Percentiles rank a stretch among this genome's conserved stretches.
These are phyloP conservation scores for Cyathus striatus DNA, from an alignment of 768 basidiomycete species.

Conservation along the genomic window DNA sequence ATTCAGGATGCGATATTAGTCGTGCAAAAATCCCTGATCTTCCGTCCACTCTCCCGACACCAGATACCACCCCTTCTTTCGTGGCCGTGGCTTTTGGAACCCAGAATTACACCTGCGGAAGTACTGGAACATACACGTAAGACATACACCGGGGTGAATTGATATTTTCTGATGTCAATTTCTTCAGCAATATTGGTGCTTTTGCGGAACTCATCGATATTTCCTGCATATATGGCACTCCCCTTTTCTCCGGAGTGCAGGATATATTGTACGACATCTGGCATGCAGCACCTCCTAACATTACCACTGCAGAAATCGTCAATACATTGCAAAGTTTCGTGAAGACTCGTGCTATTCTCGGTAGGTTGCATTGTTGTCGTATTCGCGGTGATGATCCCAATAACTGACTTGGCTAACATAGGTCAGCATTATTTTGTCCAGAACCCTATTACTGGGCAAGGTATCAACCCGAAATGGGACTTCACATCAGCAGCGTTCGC, in stretches of 20 bases:
- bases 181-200: constrained; percentile 39
- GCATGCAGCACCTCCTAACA: constrained; percentile 12
- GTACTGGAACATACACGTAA: constrained; percentile 40
- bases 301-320: constrained; percentile 12
- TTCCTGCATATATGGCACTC: constrained; percentile 36
- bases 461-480: constrained; percentile 44
- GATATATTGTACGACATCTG: constrained; percentile 15
- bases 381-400: neutral
- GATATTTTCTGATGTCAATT: neutral
- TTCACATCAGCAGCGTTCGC: constrained; percentile 33
- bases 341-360: constrained; percentile 22
- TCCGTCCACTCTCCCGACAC: constrained; percentile 27
- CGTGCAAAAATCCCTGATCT: constrained; percentile 14
- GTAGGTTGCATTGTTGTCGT: constrained; percentile 10
- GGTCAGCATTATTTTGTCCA: constrained; percentile 51
- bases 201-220: constrained; percentile 51
- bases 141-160: too few species aligned
- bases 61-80: constrained; percentile 27
- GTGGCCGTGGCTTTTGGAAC: constrained; percentile 42
- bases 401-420: neutral
- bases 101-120: constrained; percentile 52
- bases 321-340: constrained; percentile 6
- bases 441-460: constrained; percentile 36
- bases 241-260: constrained; percentile 19
- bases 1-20: constrained; percentile 23